A percentile compares a stretch with the other conserved stretches of the same genome.
These are phyloP conservation scores for Aspergillus funiculosus DNA, from an alignment of 495 filamentous ascomycete genomes.

Conservation along the genomic window DNA sequence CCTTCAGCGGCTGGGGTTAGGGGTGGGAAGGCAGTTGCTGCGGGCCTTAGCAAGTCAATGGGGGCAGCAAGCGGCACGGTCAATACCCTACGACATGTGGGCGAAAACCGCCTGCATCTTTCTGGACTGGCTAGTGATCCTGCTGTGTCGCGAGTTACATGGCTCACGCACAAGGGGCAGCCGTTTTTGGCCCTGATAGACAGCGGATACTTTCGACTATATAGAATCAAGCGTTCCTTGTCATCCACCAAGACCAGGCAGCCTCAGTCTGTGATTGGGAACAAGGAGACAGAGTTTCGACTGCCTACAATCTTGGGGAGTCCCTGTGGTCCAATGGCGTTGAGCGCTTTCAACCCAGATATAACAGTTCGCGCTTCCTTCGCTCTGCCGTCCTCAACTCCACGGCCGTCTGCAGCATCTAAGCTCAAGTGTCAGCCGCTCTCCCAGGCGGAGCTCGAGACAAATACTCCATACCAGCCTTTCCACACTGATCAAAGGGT, in stretches of 20 bases:
- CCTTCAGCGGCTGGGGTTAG: slow-evolving; percentile 63
- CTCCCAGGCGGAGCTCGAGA: slow-evolving; percentile 87
- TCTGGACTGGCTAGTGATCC: slow-evolving; percentile 48
- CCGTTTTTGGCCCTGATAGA: slow-evolving; percentile 37
- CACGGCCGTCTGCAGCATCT: slow-evolving; percentile 25
- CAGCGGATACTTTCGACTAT: slow-evolving; percentile 53
- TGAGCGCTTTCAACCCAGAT: slow-evolving; percentile 28
- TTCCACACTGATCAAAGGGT: slow-evolving; percentile 86
- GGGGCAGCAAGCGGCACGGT: slow-evolving; percentile 75
- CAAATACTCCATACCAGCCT: slow-evolving; percentile 81
- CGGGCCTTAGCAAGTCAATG: slow-evolving; percentile 76
- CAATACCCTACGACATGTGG: slow-evolving; percentile 71
- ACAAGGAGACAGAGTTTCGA: slow-evolving; percentile 59
- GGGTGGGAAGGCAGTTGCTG: slow-evolving; percentile 73
- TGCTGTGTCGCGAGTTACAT: slow-evolving; percentile 36
- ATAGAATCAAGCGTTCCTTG: slow-evolving; percentile 51
- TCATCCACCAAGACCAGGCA: slow-evolving; percentile 40
- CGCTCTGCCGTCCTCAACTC: slow-evolving; percentile 31
- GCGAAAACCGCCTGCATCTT: slow-evolving; percentile 77
- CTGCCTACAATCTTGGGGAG: slow-evolving; percentile 44
- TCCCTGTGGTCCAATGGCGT: slow-evolving; percentile 34
- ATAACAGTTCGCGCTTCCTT: slow-evolving; percentile 26
- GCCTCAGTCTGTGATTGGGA: slow-evolving; percentile 48
- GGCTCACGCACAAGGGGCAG: slow-evolving; percentile 34
- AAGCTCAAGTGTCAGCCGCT: slow-evolving; percentile 48